phyloP scores from a whole-genome alignment of 768 basidiomycete genomes.

The Pleurotus cornucopiae region DNA sequence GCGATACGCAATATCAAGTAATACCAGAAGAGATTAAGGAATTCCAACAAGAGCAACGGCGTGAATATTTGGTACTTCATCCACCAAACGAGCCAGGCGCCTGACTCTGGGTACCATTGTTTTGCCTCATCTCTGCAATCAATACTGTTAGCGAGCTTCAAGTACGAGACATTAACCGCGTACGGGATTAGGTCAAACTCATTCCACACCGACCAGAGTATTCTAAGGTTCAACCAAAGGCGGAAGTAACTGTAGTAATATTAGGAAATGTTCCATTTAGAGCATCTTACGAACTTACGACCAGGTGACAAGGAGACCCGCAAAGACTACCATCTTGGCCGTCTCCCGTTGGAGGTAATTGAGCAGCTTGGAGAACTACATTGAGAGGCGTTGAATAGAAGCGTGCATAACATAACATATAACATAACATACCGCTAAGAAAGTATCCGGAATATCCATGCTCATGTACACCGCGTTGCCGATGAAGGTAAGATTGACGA shows the following conservation, averaged over 20 bases:
- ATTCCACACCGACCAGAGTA: constrained; percentile 83
- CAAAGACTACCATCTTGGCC: constrained; percentile 61
- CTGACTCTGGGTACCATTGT: constrained; percentile 55
- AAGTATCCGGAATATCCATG: constrained; percentile 94
- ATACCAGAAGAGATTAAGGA: constrained; percentile 94
- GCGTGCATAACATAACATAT: not conserved
- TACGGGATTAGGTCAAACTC: constrained; percentile 77
- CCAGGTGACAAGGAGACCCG: constrained; percentile 69
- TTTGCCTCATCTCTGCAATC: constrained; percentile 44
- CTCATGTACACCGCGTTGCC: constrained; percentile 92
- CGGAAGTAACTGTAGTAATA: constrained; percentile 73
- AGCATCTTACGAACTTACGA: constrained; percentile 48
- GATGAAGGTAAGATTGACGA: constrained; percentile 76
- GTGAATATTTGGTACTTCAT: constrained; percentile 78
- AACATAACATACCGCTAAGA: constrained; percentile 66
- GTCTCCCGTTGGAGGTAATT: constrained; percentile 78
- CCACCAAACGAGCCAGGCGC: constrained; percentile 72
- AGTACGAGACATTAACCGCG: constrained; percentile 21
- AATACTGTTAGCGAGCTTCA: too few species aligned
- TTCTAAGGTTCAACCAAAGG: constrained; percentile 82
- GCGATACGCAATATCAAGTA: constrained; percentile 77
- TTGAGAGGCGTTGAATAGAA: not conserved
- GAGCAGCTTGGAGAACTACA: constrained; percentile 75
- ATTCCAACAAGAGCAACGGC: constrained; percentile 71
- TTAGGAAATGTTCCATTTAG: too few species aligned